phyloP scores from a whole-genome alignment of 169 alveolate genomes.

The Blepharisma undulans region DNA sequence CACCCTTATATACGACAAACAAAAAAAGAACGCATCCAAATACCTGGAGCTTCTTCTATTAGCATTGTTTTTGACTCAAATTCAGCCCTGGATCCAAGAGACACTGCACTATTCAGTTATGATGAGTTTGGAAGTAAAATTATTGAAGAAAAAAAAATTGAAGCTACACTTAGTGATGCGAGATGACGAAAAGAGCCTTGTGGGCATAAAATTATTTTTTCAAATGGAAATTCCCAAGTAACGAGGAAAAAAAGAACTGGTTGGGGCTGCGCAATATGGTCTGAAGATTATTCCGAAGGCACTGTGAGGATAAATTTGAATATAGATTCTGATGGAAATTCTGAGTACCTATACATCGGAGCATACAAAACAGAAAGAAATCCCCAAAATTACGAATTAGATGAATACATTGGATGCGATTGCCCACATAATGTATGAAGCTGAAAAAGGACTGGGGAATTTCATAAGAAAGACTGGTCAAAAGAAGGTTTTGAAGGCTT shows the following conservation, averaged over 20 bases:
- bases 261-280: constrained; percentile 44
- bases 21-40: background rate
- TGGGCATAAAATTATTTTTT: constrained; percentile 25
- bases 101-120: background rate
- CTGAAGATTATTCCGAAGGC: background rate
- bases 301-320: constrained; percentile 1
- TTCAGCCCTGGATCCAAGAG: background rate
- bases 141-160: background rate
- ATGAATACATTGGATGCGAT: background rate
- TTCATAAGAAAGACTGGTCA: constrained; percentile 18
- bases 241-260: constrained; percentile 23
- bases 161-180: background rate
- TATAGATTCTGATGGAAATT: constrained; percentile 31
- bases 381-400: background rate
- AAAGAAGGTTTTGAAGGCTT: background rate
- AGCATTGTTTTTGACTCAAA: constrained; percentile 1
- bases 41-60: background rate
- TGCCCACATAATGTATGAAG: background rate
- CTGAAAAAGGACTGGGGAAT: constrained; percentile 30
- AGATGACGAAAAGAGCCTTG: background rate
- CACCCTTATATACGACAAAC: background rate
- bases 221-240: background rate
- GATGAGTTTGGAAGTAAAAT: background rate
- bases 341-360: constrained; percentile 32
- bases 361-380: background rate